Evolutionary conservation across 2,329 filamentous ascomycete species (phyloP), one percentile per base, ranked within the genome.

Genomic region (Ilyonectria sp.): DNA sequence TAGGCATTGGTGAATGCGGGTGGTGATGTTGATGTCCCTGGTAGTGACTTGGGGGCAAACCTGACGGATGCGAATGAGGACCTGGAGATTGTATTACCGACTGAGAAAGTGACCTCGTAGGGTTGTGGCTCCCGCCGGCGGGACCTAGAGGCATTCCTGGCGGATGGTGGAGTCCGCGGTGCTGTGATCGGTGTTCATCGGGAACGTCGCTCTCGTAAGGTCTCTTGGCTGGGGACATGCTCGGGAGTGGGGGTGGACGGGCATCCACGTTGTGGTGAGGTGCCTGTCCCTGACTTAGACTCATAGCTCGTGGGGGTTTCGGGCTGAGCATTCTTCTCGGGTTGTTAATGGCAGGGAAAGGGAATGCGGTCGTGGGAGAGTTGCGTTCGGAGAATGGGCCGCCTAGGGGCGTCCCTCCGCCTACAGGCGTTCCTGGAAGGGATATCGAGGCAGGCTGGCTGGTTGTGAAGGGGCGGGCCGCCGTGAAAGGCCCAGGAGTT

Each of bases 91-190:
- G 67, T 11, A 79, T 60, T 23, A 72, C 69, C 9, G 81, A 76
- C n/a, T 84, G 82, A 6, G 82, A 81, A 49, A 80, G 70, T 23
- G 80, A 75, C 50, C 81, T 77, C 54, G 78, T 69, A 6, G 78
- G 74, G 31, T 76, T 74, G 7, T 77, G 72, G 68, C 69, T 60
- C 67, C 60, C 31, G 65, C 65, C 31, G 63, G 68, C 49, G 69
- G 75, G 29, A 63, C 72, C 31, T 63, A 74, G 67, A 4, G 74
- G 69, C 53, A 75, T 70, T n/a, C 71, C 70, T 6, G 72, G 61
- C 23, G 73, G 63, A 40, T 76, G 77, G 17, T 78, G 76, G 7
- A 74, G 62, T 9, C 71, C 71, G 3, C 73, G 71, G 7, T 74
- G 74, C 9, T 75, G 75, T 11, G 69, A 54, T 43, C 76, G 75